Percentiles rank a stretch among this genome's conserved stretches.
Evolutionary conservation across 345 rosid species (phyloP).

Genomic region (Durio zibethinus): DNA sequence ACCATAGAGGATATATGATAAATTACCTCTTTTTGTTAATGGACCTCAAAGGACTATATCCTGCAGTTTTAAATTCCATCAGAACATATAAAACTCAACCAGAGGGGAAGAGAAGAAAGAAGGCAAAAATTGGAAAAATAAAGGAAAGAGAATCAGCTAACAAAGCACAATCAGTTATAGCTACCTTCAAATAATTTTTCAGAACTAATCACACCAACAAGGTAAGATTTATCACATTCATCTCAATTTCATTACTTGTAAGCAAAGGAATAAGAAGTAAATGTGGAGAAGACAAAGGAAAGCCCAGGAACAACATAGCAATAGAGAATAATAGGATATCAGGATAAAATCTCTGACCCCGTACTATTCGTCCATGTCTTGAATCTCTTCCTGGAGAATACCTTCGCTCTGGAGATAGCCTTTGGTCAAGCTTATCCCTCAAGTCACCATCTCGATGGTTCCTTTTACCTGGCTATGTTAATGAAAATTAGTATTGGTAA

Average conservation of each 20-base stretch:
- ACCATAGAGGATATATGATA: background rate
- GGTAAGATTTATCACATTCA: constrained; percentile 4
- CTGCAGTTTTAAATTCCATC: constrained; percentile 43
- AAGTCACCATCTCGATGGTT: constrained; percentile 63
- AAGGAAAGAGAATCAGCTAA: background rate
- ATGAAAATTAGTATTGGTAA: constrained; percentile 23
- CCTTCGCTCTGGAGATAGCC: constrained; percentile 58
- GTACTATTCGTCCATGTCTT: constrained; percentile 39
- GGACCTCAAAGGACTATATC: constrained; percentile 56
- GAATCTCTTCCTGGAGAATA: constrained; percentile 52
- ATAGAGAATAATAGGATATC: background rate
- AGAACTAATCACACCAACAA: background rate
- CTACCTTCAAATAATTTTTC: background rate
- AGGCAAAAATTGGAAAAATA: constrained; percentile 3
- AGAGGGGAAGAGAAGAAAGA: constrained; percentile 12
- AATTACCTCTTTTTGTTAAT: constrained; percentile 57
- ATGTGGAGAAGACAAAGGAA: background rate
- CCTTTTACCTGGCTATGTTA: constrained; percentile 53
- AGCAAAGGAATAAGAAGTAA: background rate
- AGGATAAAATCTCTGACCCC: constrained; percentile 45
- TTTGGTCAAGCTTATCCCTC: constrained; percentile 77
- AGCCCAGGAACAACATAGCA: background rate
- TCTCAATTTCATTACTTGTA: background rate
- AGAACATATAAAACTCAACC: constrained; percentile 14
- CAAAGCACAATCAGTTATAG: no score